Conservation (phyloP, 2,329 filamentous ascomycete genomes). For the Calonectria hongkongensis region DNA sequence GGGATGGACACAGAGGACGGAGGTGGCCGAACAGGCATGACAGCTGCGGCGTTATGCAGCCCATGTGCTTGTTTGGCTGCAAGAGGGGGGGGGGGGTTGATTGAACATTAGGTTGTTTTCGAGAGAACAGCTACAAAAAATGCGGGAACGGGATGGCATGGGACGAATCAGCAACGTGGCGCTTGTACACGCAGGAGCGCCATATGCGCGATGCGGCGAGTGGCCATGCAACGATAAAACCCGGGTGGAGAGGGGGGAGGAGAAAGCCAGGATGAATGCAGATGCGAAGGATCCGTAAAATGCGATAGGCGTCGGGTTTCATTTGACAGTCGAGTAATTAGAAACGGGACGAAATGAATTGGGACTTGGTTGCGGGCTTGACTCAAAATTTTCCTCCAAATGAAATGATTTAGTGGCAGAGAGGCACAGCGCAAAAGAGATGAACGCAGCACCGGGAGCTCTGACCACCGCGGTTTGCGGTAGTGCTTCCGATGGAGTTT, state of each 20-base stretch:
- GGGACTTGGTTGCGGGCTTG: neutral
- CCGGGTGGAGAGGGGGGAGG: slow-evolving; percentile 3
- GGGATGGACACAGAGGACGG: slow-evolving; percentile 15
- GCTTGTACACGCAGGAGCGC: slow-evolving; percentile 33
- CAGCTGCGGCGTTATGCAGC: slow-evolving; percentile 26
- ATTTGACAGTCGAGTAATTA: neutral
- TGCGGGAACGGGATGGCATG: slow-evolving; percentile 6
- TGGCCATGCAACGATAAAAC: slow-evolving; percentile 28
- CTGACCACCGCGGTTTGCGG: slow-evolving; percentile 30
- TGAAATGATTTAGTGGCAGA: slow-evolving; percentile 11
- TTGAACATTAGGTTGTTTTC: neutral
- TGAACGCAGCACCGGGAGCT: slow-evolving; percentile 18
- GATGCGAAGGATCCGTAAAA: slow-evolving; percentile 15
- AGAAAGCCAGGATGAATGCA: neutral
- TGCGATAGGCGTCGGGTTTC: slow-evolving; percentile 20
- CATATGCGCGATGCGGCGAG: slow-evolving; percentile 34
- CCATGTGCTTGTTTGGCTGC: slow-evolving; percentile 25
- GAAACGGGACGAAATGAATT: neutral
- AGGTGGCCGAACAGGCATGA: slow-evolving; percentile 34
- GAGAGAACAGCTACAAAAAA: slow-evolving; percentile 25
- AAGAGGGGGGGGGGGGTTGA: neutral
- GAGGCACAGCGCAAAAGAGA: slow-evolving; percentile 12
- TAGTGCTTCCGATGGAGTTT: slow-evolving; percentile 27
- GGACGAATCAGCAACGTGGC: slow-evolving; percentile 29
- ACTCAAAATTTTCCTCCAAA: neutral